A percentile compares a stretch with the other conserved stretches of the same genome.
These are phyloP conservation scores for Chimonanthus salicifolius DNA, from an alignment of 164 flowering plant species.

Conservation along the genomic window DNA sequence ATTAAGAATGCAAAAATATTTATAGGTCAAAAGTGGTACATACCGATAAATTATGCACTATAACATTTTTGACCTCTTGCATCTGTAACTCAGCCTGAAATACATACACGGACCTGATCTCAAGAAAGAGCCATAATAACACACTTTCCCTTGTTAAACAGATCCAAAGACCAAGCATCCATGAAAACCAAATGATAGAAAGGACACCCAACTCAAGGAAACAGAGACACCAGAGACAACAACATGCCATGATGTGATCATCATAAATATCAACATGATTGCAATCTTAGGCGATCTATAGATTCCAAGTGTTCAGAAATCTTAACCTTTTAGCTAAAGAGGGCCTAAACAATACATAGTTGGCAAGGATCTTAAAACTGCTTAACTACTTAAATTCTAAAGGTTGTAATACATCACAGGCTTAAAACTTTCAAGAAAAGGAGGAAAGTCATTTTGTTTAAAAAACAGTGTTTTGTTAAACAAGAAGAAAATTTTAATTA, in stretches of 20 bases:
- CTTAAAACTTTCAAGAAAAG: not conserved
- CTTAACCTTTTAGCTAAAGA: not conserved
- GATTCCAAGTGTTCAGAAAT: not conserved
- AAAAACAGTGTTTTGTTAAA: not conserved
- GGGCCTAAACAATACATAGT: not conserved
- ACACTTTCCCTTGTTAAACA: not conserved
- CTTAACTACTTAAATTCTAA: not conserved
- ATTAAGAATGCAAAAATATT: not conserved
- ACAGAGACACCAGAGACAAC: not conserved
- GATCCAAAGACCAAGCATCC: not conserved
- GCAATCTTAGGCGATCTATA: too few species aligned
- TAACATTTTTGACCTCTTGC: conserved; percentile 84
- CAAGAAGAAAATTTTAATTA: too few species aligned
- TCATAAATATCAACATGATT: too few species aligned
- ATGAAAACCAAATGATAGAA: too few species aligned
- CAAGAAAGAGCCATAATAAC: not conserved
- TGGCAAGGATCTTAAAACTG: not conserved
- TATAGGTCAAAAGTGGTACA: conserved; percentile 13
- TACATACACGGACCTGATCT: conserved; percentile 4
- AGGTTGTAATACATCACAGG: not conserved
- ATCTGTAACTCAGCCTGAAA: conserved; percentile 86
- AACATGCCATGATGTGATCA: too few species aligned
- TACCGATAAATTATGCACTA: conserved; percentile 93
- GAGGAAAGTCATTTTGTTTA: not conserved
- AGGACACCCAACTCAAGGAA: not conserved